Conservation (phyloP, 495 filamentous ascomycete species). For the Parmelia sp. region DNA sequence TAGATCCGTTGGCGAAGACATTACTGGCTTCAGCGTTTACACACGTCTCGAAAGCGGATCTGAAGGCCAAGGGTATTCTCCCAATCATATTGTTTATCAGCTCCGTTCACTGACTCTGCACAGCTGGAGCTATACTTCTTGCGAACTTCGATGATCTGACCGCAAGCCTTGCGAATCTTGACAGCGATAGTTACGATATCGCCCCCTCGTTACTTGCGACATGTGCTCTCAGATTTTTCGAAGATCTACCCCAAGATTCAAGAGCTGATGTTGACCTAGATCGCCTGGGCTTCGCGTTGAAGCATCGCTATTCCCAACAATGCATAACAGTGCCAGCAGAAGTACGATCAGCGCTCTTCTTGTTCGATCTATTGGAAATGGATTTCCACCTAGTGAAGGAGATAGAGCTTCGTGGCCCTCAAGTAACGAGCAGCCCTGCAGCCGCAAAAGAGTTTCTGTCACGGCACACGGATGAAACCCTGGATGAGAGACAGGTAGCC, state of each 20-base stretch:
- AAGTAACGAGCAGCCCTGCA: conserved; percentile 48
- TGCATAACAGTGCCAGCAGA: conserved; percentile 59
- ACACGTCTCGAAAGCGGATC: conserved; percentile 64
- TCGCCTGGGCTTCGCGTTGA: conserved; percentile 59
- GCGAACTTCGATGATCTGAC: conserved; percentile 70
- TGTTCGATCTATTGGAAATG: conserved; percentile 62
- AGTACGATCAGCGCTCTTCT: conserved; percentile 65
- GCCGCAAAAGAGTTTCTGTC: conserved; percentile 57
- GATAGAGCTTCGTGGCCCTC: conserved; percentile 68
- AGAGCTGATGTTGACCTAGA: conserved; percentile 60
- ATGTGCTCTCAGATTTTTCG: conserved; percentile 73
- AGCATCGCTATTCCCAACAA: conserved; percentile 58
- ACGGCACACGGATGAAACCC: conserved; percentile 57
- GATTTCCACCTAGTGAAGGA: conserved; percentile 63
- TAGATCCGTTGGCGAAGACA: conserved; percentile 80
- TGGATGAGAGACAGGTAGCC: conserved; percentile 77
- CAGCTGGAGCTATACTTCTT: conserved; percentile 77
- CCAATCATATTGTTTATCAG: conserved; percentile 12
- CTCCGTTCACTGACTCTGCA: conserved; percentile 28
- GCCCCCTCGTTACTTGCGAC: conserved; percentile 60
- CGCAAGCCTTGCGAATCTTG: conserved; percentile 51
- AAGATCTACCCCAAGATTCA: conserved; percentile 75
- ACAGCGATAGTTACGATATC: conserved; percentile 53
- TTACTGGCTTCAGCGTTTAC: conserved; percentile 87
- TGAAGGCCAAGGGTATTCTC: conserved; percentile 77